phyloP scores from a whole-genome alignment of 164 flowering plant genomes.

The Macadamia integrifolia region DNA sequence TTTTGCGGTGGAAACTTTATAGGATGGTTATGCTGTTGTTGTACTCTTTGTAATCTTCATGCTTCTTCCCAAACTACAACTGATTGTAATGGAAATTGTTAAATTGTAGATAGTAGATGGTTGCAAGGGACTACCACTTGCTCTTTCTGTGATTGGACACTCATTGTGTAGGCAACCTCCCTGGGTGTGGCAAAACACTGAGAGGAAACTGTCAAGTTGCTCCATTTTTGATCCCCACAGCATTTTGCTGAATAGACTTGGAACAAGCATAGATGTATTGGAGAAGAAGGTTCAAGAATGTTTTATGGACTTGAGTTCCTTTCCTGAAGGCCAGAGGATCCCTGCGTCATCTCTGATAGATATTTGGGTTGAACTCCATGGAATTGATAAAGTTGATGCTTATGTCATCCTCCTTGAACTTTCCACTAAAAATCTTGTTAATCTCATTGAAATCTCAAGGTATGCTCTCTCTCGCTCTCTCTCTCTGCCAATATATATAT shows the following conservation, averaged over 20 bases:
- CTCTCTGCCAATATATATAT: too few relatives aligned
- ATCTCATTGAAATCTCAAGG: constrained; percentile 33
- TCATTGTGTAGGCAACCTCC: constrained; percentile 27
- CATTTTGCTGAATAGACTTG: constrained; percentile 24
- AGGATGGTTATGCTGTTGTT: too few relatives aligned
- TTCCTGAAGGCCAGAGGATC: constrained; percentile 60
- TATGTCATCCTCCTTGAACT: constrained; percentile 55
- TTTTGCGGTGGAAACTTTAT: too few relatives aligned
- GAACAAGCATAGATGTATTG: constrained; percentile 27
- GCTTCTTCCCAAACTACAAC: background rate
- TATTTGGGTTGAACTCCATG: constrained; percentile 59
- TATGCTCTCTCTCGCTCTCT: background rate
- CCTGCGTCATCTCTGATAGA: constrained; percentile 55
- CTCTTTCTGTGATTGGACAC: constrained; percentile 28
- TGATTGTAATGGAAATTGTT: background rate
- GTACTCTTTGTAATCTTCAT: too few relatives aligned
- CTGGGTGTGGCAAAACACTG: constrained; percentile 17
- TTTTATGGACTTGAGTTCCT: constrained; percentile 59
- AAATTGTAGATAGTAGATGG: constrained; percentile 27
- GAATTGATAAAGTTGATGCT: constrained; percentile 48
- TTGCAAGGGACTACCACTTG: constrained; percentile 40
- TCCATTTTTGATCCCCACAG: constrained; percentile 17
- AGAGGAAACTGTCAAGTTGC: constrained; percentile 9
- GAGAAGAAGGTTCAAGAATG: constrained; percentile 18
- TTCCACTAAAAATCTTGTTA: constrained; percentile 46